Evolutionary conservation across 805 yeast genomes (phyloP).

Genomic region (Komagataella phaffii): DNA sequence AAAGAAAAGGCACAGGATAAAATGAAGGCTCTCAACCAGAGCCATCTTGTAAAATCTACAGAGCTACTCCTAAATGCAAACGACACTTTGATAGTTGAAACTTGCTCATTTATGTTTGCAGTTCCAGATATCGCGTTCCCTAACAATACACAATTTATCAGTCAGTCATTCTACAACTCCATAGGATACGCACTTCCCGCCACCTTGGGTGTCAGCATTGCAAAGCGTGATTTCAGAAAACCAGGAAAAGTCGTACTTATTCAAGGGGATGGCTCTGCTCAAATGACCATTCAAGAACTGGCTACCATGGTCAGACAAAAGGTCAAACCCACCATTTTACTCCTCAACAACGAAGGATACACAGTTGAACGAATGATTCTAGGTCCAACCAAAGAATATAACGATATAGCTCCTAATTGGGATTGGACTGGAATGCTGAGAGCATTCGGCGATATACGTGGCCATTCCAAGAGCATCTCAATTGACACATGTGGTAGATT

Average conservation of each 20-base stretch:
- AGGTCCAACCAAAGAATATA: conserved; percentile 66
- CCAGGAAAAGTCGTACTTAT: conserved; percentile 50
- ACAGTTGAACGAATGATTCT: conserved; percentile 79
- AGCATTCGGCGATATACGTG: conserved; percentile 41
- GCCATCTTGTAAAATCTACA: not conserved
- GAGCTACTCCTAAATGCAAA: conserved; percentile 29
- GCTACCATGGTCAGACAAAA: conserved; percentile 47
- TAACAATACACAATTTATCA: conserved; percentile 30
- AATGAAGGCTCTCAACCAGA: not conserved
- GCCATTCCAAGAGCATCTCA: conserved; percentile 5
- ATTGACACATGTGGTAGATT: conserved; percentile 9
- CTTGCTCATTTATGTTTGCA: conserved; percentile 76
- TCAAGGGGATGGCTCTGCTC: conserved; percentile 92
- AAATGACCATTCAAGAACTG: conserved; percentile 84
- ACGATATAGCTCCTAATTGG: conserved; percentile 77
- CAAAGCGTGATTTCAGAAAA: conserved; percentile 37
- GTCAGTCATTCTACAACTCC: conserved; percentile 71
- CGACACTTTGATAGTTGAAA: conserved; percentile 69
- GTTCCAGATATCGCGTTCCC: conserved; percentile 57
- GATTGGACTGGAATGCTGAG: conserved; percentile 60
- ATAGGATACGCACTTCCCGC: conserved; percentile 88
- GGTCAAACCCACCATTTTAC: conserved; percentile 54
- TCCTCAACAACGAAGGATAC: conserved; percentile 80
- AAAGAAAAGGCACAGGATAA: not conserved
- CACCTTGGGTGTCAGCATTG: conserved; percentile 70